These are phyloP conservation scores for Fusarium vanettenii DNA, from an alignment of 2,329 filamentous ascomycete genomes.

Conservation along the genomic window DNA sequence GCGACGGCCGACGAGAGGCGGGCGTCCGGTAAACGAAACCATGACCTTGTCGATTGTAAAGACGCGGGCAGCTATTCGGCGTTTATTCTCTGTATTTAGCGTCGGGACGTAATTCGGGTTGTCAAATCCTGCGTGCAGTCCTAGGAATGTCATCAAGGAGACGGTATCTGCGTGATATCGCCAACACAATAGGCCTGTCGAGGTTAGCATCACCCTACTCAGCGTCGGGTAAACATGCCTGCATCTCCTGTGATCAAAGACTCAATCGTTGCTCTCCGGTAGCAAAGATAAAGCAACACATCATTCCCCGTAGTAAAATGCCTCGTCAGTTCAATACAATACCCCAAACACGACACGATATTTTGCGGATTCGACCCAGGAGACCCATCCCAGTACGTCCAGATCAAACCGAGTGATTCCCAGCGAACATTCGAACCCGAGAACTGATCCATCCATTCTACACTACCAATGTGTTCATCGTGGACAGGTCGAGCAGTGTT, in stretches of 20 bases:
- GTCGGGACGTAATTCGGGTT: conserved; percentile 46
- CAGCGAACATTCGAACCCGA: conserved; percentile 53
- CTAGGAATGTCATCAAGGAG: conserved; percentile 51
- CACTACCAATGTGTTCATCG: conserved; percentile 49
- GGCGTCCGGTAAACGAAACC: conserved; percentile 65
- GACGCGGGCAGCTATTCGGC: conserved; percentile 49
- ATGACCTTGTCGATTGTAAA: conserved; percentile 62
- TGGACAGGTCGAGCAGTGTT: conserved; percentile 52
- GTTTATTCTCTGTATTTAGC: conserved; percentile 48
- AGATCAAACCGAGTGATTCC: conserved; percentile 57
- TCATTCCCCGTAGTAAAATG: conserved; percentile 48
- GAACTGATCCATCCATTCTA: conserved; percentile 55
- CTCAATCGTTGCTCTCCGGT: conserved; percentile 50
- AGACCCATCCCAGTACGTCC: conserved; percentile 34
- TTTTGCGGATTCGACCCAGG: neutral
- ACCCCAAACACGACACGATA: conserved; percentile 27
- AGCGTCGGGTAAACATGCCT: conserved; percentile 42
- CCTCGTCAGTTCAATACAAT: conserved; percentile 50
- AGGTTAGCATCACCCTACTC: neutral
- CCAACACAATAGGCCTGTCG: conserved; percentile 51
- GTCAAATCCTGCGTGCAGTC: conserved; percentile 46
- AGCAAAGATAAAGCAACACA: conserved; percentile 51
- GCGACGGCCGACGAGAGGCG: conserved; percentile 62
- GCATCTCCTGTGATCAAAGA: conserved; percentile 55
- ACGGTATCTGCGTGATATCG: conserved; percentile 52